A percentile compares a stretch with the other conserved stretches of the same genome.
phyloP scores from a whole-genome alignment of 2,329 filamentous ascomycete genomes.

The Xylaria digitata region DNA sequence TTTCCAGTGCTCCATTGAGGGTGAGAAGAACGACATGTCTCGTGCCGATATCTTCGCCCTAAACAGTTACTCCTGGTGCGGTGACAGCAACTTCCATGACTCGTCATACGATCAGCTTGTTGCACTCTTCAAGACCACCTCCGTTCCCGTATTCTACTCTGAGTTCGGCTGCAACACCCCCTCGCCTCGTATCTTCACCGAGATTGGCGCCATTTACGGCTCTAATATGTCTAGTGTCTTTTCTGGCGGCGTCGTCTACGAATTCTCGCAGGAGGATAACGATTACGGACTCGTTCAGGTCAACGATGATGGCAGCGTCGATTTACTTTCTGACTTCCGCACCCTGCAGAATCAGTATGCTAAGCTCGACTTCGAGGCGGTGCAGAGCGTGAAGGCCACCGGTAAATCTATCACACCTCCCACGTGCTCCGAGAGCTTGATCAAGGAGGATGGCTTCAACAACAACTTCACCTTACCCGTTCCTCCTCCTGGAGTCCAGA shows the following conservation, averaged over 20 bases:
- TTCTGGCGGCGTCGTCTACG: constrained; percentile 83
- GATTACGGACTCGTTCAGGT: constrained; percentile 73
- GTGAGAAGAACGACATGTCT: constrained; percentile 68
- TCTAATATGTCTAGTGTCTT: constrained; percentile 74
- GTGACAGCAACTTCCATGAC: constrained; percentile 69
- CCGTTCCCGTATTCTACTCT: constrained; percentile 83
- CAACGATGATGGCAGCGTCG: constrained; percentile 66
- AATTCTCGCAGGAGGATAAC: constrained; percentile 78
- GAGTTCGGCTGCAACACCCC: constrained; percentile 83
- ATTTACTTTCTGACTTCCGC: constrained; percentile 73
- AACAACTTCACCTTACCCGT: constrained; percentile 82
- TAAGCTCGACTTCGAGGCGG: constrained; percentile 75
- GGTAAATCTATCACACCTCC: constrained; percentile 65
- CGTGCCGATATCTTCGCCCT: constrained; percentile 80
- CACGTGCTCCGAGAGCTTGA: constrained; percentile 73
- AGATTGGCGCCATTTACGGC: constrained; percentile 79
- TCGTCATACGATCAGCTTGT: constrained; percentile 74
- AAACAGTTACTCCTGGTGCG: constrained; percentile 82
- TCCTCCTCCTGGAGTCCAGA: constrained; percentile 73
- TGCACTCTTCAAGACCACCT: constrained; percentile 70
- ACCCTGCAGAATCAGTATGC: constrained; percentile 80
- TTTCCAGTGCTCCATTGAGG: constrained; percentile 72
- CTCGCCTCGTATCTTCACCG: constrained; percentile 78
- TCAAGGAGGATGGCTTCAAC: constrained; percentile 75
- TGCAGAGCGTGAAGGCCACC: constrained; percentile 72